Evolutionary conservation across 2,329 filamentous ascomycete species (phyloP).

Genomic region (Sarocladiaceae sp.): DNA sequence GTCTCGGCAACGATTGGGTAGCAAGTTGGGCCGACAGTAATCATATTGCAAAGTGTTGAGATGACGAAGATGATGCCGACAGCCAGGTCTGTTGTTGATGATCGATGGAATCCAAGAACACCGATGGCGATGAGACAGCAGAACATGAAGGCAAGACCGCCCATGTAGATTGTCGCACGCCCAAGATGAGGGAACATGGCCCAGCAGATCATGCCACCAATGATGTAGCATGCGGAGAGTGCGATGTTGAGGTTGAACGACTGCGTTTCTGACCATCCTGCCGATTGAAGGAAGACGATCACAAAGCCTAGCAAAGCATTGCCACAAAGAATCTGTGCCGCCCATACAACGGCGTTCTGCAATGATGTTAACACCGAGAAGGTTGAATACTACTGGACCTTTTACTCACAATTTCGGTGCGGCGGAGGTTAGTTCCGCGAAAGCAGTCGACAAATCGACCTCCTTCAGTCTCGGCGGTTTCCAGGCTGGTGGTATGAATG

Average conservation of each 20-base stretch:
- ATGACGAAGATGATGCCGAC: constrained; percentile 27
- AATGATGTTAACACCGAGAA: not conserved
- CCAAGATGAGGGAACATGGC: constrained; percentile 34
- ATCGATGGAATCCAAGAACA: constrained; percentile 21
- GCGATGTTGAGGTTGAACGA: constrained; percentile 35
- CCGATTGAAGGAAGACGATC: constrained; percentile 32
- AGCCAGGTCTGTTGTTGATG: constrained; percentile 15
- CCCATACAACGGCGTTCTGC: constrained; percentile 31
- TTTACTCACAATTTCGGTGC: constrained; percentile 32
- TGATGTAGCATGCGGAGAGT: constrained; percentile 34
- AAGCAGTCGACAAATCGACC: constrained; percentile 33
- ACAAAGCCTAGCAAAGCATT: constrained; percentile 31
- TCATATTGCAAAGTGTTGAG: constrained; percentile 28
- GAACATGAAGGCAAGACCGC: constrained; percentile 33
- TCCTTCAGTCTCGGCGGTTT: constrained; percentile 28
- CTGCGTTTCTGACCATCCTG: constrained; percentile 30
- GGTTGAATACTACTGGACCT: too few relatives aligned
- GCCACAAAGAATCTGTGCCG: constrained; percentile 32
- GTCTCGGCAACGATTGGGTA: constrained; percentile 35
- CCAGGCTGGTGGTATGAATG: constrained; percentile 41
- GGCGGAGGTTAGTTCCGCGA: constrained; percentile 34
- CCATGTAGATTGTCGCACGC: constrained; percentile 35
- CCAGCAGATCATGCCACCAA: constrained; percentile 35
- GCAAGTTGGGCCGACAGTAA: constrained; percentile 29
- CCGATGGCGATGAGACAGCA: constrained; percentile 30